Evolutionary conservation across 2,329 filamentous ascomycete genomes (phyloP).

Genomic region (Salinomyces thailandicus): DNA sequence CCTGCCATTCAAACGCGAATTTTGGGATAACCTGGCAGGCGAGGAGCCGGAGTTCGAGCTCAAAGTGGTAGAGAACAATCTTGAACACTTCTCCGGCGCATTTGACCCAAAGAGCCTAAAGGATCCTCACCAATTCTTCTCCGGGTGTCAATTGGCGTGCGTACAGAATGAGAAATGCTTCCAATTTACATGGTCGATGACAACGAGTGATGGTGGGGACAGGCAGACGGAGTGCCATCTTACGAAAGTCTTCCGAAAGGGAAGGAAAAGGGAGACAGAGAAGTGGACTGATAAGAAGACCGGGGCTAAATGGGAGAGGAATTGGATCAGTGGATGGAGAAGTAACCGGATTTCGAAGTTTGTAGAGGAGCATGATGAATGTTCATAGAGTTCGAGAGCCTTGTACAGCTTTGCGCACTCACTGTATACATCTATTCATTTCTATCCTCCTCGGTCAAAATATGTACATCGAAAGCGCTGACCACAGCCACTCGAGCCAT

Average conservation of each 20-base stretch:
- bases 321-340: constrained; percentile 13
- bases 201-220: background rate
- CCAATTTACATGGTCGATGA: constrained; percentile 11
- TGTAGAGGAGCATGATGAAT: constrained; percentile 2
- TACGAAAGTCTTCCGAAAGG: constrained; percentile 14
- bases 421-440: no score
- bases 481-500: background rate
- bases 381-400: no score
- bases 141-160: constrained; percentile 11
- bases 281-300: constrained; percentile 1
- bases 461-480: no score
- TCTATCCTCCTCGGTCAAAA: no score
- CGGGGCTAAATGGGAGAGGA: background rate
- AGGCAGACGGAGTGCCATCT: constrained; percentile 12
- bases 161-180: constrained; percentile 12
- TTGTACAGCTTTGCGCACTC: no score
- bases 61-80: constrained; percentile 4
- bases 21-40: constrained; percentile 14
- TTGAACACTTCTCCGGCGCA: background rate
- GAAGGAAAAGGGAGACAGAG: constrained; percentile 5
- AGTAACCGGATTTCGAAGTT: constrained; percentile 8
- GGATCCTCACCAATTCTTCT: constrained; percentile 6
- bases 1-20: constrained; percentile 2
- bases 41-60: constrained; percentile 5
- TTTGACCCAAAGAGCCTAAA: constrained; percentile 3